phyloP scores from a whole-genome alignment of 148 eudicot species.

The Rheum nobile region DNA sequence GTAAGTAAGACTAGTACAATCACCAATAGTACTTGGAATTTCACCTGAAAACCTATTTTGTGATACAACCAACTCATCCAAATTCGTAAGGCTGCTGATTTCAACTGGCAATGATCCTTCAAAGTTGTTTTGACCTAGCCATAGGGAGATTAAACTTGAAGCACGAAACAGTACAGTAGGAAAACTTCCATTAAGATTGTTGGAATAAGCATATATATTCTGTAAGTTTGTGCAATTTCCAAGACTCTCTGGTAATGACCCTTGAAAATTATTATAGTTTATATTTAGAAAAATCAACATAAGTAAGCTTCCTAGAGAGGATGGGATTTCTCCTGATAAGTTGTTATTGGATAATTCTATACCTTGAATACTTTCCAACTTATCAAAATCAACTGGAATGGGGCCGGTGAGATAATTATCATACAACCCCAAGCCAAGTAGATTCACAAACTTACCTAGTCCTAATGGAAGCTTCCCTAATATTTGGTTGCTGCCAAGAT shows the following conservation, averaged over 20 bases:
- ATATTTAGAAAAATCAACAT: slow-evolving; percentile 5
- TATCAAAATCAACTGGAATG: too few relatives aligned
- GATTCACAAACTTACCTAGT: slow-evolving; percentile 12
- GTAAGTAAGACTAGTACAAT: background rate
- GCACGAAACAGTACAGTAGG: background rate
- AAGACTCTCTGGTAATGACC: slow-evolving; percentile 21
- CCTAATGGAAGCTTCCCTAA: slow-evolving; percentile 18
- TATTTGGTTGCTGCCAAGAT: background rate
- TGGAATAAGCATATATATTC: slow-evolving; percentile 15
- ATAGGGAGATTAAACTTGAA: background rate
- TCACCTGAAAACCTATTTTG: slow-evolving; percentile 9
- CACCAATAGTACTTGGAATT: too few relatives aligned
- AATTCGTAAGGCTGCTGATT: slow-evolving; percentile 17
- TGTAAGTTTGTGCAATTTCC: slow-evolving; percentile 22
- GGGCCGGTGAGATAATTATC: slow-evolving; percentile 44
- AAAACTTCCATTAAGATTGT: background rate
- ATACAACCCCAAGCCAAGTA: slow-evolving; percentile 13
- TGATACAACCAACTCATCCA: slow-evolving; percentile 15
- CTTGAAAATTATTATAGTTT: slow-evolving; percentile 14
- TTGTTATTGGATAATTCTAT: slow-evolving; percentile 8
- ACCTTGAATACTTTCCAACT: background rate
- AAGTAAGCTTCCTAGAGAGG: slow-evolving; percentile 26
- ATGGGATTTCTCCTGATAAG: slow-evolving; percentile 25
- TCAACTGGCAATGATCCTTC: slow-evolving; percentile 13
- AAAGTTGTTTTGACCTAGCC: background rate